Conservation (phyloP, 768 basidiomycete genomes). For the Phlebiopsis gigantea region DNA sequence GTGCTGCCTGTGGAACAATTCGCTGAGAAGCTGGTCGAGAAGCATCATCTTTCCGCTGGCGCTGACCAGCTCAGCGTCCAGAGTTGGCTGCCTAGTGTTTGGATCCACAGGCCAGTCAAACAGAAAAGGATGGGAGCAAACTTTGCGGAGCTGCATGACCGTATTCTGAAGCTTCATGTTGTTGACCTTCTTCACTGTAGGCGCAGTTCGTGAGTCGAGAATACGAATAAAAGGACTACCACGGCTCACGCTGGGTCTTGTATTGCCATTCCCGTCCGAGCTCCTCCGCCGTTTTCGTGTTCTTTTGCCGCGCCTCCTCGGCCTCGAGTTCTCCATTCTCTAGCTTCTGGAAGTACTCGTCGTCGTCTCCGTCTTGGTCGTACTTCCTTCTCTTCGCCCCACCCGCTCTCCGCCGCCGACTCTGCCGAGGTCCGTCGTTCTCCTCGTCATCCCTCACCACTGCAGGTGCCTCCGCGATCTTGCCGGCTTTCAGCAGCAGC, state of each 20-base stretch:
- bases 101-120: slow-evolving; percentile 80
- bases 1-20: slow-evolving; percentile 73
- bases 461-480: slow-evolving; percentile 24
- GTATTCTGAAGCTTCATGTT: slow-evolving; percentile 89
- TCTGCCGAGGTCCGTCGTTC: slow-evolving; percentile 25
- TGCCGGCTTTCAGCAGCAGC: slow-evolving; percentile 33
- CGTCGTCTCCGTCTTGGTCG: slow-evolving; percentile 55
- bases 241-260: slow-evolving; percentile 52
- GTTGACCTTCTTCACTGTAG: slow-evolving; percentile 75
- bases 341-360: slow-evolving; percentile 59
- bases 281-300: slow-evolving; percentile 44
- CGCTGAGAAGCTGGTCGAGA: slow-evolving; percentile 80
- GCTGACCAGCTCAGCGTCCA: slow-evolving; percentile 78
- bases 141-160: slow-evolving; percentile 97
- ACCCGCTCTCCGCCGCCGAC: slow-evolving; percentile 26
- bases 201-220: not conserved
- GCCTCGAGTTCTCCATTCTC: slow-evolving; percentile 42
- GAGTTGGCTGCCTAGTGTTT: slow-evolving; percentile 50
- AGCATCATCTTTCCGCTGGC: slow-evolving; percentile 98
- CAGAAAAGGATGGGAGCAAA: slow-evolving; percentile 88
- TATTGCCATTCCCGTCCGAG: slow-evolving; percentile 53
- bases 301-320: slow-evolving; percentile 22
- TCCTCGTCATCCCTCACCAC: slow-evolving; percentile 25
- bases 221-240: no score
- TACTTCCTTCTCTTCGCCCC: slow-evolving; percentile 36